Evolutionary conservation across 768 basidiomycete genomes (phyloP).

Genomic region (Neoboletus subvelutipes): DNA sequence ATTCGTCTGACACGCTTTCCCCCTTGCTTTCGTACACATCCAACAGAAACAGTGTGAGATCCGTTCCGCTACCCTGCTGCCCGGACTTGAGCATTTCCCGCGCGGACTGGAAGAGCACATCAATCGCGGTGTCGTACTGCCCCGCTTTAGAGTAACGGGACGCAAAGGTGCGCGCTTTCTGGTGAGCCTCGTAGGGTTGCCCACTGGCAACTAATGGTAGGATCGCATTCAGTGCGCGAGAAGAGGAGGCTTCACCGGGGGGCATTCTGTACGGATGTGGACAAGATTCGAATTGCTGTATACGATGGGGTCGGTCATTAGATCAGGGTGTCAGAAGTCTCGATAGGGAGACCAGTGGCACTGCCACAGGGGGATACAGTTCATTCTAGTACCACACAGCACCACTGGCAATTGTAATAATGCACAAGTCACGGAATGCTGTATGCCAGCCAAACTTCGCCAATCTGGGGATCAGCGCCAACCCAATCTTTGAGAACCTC

Average conservation of each 20-base stretch:
- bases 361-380: not conserved
- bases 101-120: conserved; percentile 89
- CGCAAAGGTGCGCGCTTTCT: conserved; percentile 94
- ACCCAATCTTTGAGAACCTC: conserved; percentile 66
- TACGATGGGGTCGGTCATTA: not conserved
- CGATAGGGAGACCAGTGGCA: conserved; percentile 7
- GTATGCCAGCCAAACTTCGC: conserved; percentile 78
- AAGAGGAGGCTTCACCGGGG: conserved; percentile 40
- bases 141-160: conserved; percentile 80
- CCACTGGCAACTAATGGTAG: conserved; percentile 67
- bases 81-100: conserved; percentile 85
- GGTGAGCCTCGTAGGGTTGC: conserved; percentile 89
- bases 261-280: conserved; percentile 25
- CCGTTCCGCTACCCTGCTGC: conserved; percentile 87
- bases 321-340: conserved; percentile 27
- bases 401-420: not conserved
- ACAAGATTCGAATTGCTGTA: not conserved
- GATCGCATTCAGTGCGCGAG: conserved; percentile 72
- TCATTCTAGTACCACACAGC: conserved; percentile 1
- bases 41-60: conserved; percentile 76
- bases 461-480: conserved; percentile 52
- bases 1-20: conserved; percentile 72
- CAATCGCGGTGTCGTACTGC: conserved; percentile 84
- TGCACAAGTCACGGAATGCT: conserved; percentile 60
- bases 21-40: conserved; percentile 80